Evolutionary conservation across 306 rosid species (phyloP), one percentile per base, ranked within the genome.

Genomic region (Albizia julibrissin): DNA sequence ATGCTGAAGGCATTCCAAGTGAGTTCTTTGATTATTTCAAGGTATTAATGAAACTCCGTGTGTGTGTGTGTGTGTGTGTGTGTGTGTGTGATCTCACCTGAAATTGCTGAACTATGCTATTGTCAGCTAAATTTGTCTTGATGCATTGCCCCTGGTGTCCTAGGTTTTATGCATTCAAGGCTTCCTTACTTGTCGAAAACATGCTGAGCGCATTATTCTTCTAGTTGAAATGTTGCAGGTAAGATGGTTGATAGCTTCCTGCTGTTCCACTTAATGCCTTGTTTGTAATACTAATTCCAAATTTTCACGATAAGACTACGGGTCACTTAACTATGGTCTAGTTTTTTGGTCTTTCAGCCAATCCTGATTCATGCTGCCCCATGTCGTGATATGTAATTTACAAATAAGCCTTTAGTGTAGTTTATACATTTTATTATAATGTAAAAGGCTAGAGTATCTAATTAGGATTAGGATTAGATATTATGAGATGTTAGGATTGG

Each of bases 111-210:
- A 72, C 61, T 66, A 54, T 83, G 72, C 77, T 67, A 46, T 56
- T 42, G 7, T 69, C 46, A 22, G 76, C 75, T 21, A 75, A 82
- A 67, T 61, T 79, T 81, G 71, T 43, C 70, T 46, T 18, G 62
- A 79, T 78, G 65, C 33, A 75, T 80, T 81, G 80, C 76, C 68
- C 47, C 71, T 56, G 58, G 64, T 75, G 46, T 78, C 87, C 71
- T 85, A 96, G 99, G 98, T 96, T 85, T 89, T 96, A 79, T 96
- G 99, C 98, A 96, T 96, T 85, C 98, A 96, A 92, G 99, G 99
- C 69, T 96, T 96, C 91, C 99, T 96, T 85, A 96, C 99, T 75
- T 96, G 99, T 83, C 99, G 98, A 80, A 96, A 96, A 87, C 99
- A 96, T 87, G 99, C 99, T 18, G 99, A 96, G 75, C 97, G 98